phyloP scores from a whole-genome alignment of 2,329 filamentous ascomycete genomes.

The Fusarium paranaense region DNA sequence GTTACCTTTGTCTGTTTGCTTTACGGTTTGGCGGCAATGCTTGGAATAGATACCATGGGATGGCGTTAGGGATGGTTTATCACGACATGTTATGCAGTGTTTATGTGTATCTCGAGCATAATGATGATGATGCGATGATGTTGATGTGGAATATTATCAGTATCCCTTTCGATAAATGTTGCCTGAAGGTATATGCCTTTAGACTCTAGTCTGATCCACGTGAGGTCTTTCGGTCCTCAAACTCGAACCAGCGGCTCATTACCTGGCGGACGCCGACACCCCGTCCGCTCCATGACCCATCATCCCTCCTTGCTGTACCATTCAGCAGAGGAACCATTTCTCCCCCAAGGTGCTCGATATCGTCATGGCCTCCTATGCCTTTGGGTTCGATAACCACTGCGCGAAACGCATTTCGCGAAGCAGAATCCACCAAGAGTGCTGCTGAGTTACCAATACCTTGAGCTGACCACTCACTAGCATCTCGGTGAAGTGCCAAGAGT shows the following conservation, averaged over 20 bases:
- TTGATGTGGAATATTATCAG: background rate
- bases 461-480: constrained; percentile 79
- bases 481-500: constrained; percentile 72
- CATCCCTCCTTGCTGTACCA: constrained; percentile 63
- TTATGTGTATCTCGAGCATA: constrained; percentile 20
- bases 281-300: constrained; percentile 67
- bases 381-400: constrained; percentile 62
- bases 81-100: constrained; percentile 25
- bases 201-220: background rate
- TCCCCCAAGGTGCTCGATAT: constrained; percentile 55
- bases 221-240: constrained; percentile 13
- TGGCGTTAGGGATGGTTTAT: constrained; percentile 51
- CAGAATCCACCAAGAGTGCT: constrained; percentile 72
- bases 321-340: constrained; percentile 72
- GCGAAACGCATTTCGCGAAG: constrained; percentile 56
- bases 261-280: constrained; percentile 69
- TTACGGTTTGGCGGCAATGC: constrained; percentile 25
- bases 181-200: background rate
- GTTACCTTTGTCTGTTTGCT: constrained; percentile 20
- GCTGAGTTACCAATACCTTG: constrained; percentile 75
- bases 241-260: constrained; percentile 72
- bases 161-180: background rate
- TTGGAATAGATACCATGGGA: constrained; percentile 52
- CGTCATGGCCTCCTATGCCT: constrained; percentile 42
- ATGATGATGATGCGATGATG: constrained; percentile 15